Percentiles rank a stretch among this genome's conserved stretches.
phyloP scores from a whole-genome alignment of 2,329 filamentous ascomycete genomes.

The Apiospora phragmitis region DNA sequence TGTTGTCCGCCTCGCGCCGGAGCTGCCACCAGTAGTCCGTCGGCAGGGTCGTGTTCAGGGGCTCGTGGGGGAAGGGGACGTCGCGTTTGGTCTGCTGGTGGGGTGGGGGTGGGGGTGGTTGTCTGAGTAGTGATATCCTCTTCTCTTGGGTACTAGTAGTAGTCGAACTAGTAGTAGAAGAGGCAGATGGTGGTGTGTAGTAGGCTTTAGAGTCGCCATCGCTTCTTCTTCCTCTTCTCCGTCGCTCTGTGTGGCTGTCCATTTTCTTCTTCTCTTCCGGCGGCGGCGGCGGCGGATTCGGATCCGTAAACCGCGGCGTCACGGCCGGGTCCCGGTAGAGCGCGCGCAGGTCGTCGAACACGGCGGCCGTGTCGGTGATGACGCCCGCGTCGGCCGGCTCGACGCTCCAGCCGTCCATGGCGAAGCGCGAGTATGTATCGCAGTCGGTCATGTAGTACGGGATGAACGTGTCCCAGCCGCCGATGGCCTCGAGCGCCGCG shows the following conservation, averaged over 20 bases:
- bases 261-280: slow-evolving; percentile 10
- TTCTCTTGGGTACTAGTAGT: neutral
- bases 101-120: neutral
- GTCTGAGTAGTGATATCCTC: too few species aligned
- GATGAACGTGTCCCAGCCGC: slow-evolving; percentile 59
- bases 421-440: slow-evolving; percentile 52
- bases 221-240: slow-evolving; percentile 25
- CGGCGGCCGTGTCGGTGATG: slow-evolving; percentile 46
- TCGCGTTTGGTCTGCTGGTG: slow-evolving; percentile 8
- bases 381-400: slow-evolving; percentile 40
- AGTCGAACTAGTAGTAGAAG: neutral
- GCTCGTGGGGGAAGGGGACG: slow-evolving; percentile 14
- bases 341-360: slow-evolving; percentile 45
- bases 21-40: slow-evolving; percentile 31
- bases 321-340: slow-evolving; percentile 45
- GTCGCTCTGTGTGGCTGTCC: neutral
- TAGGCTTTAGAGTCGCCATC: slow-evolving; percentile 31
- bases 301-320: slow-evolving; percentile 37
- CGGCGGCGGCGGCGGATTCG: slow-evolving; percentile 35
- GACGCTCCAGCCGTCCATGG: slow-evolving; percentile 45
- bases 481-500: slow-evolving; percentile 49
- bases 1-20: slow-evolving; percentile 30
- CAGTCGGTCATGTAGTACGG: slow-evolving; percentile 60
- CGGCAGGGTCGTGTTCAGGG: slow-evolving; percentile 23
- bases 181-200: slow-evolving; percentile 11